A percentile compares a stretch with the other conserved stretches of the same genome.
phyloP scores from a whole-genome alignment of 495 filamentous ascomycete genomes.

The Aspergillus baeticus region DNA sequence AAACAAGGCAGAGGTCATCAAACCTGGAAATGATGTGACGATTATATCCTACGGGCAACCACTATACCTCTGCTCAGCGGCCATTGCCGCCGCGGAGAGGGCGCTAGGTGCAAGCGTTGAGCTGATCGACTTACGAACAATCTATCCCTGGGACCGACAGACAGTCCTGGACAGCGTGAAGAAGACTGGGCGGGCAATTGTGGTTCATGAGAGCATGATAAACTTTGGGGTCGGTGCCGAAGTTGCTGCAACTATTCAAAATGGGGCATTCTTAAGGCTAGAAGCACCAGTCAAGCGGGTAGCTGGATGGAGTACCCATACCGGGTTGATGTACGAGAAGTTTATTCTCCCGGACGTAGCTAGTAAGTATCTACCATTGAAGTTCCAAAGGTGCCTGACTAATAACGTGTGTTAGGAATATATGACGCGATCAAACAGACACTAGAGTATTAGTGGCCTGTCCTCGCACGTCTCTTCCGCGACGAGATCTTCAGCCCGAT shows the following conservation, averaged over 20 bases:
- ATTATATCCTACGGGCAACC: constrained; percentile 91
- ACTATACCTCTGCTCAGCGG: constrained; percentile 80
- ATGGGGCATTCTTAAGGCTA: constrained; percentile 79
- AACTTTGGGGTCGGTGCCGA: constrained; percentile 94
- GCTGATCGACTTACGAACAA: constrained; percentile 85
- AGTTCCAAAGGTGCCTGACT: background rate
- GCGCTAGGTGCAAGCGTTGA: constrained; percentile 78
- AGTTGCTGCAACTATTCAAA: constrained; percentile 88
- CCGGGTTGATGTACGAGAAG: constrained; percentile 76
- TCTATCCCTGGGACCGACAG: constrained; percentile 94
- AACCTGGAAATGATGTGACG: constrained; percentile 80
- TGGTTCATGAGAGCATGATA: constrained; percentile 95
- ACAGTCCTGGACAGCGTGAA: constrained; percentile 79
- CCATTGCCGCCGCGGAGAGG: constrained; percentile 77
- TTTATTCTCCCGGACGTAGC: constrained; percentile 90
- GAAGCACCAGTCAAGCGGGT: constrained; percentile 92
- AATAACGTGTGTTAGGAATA: constrained; percentile 44
- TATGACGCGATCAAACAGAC: constrained; percentile 63
- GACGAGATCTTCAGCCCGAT: background rate
- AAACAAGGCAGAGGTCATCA: constrained; percentile 84
- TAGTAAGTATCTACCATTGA: constrained; percentile 58
- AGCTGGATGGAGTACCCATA: constrained; percentile 89
- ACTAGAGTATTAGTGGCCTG: constrained; percentile 48
- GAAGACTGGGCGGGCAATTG: constrained; percentile 87
- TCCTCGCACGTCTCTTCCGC: background rate